Base-by-base conservation (phyloP, 2,329 filamentous ascomycete species). In the Colletotrichum coccodes region DNA sequence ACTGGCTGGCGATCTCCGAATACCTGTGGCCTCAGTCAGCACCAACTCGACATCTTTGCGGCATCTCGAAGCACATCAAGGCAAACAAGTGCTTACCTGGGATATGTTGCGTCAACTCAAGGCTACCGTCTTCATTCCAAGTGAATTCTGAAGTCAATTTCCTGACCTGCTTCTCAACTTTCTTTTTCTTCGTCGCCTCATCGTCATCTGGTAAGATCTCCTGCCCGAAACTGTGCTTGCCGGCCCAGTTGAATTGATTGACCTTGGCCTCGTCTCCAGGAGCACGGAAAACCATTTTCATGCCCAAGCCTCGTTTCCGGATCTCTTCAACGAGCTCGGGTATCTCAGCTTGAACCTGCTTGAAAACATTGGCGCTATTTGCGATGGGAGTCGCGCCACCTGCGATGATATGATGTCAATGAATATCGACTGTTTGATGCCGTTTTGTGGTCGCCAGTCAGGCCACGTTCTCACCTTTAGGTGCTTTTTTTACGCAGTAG, bases 191-290 rank as follows among this genome's bases (percentile, higher is more conserved):
- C 2, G 64, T 70, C 30, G 23, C 52, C 5, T 68, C 64, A 30
- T 71, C 62, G 11, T 72, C 69, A 3, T 28, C 12, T 64, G 76
- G 18, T 70, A 77, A 56, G 70, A 79, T 46, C 68, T 79, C 3
- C 66, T 78, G 6, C 68, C 76, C 11, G 75, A 79, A 61, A 72
- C 76, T 12, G 75, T 61, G 63, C 58, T 70, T 38, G 18, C 67
- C 63, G 1, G 67, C 63, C 67, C 67, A 73, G 9, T 68, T 73
- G 56, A 72, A 73, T 8, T 59, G 57, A 38, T 73, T 73, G 26
- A 66, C 61, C 32, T 64, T 44, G 32, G 54, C 71, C 53, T 73
- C 72, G 1, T 70, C 50, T 6, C 72, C 72, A 2, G 71, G 72
- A 2, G 71, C 68, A 21, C 70, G 60, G 40, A 73, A 72, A 11